Conservation (phyloP, 2,329 filamentous ascomycete genomes). For the Fonsecaea pugnacius region DNA sequence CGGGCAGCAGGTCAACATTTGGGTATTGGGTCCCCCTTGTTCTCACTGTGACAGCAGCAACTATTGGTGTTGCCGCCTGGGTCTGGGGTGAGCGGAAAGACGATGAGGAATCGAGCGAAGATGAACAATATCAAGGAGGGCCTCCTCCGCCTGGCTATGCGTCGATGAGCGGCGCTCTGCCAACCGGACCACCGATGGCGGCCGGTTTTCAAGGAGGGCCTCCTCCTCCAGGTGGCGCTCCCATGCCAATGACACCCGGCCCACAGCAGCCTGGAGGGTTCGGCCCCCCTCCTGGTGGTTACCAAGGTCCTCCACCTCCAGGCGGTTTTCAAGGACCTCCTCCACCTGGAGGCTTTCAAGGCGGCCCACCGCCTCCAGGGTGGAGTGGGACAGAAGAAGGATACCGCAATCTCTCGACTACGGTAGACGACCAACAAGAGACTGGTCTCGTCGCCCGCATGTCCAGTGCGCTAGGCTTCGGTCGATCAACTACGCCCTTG, state of each 20-base stretch:
- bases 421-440: constrained; percentile 48
- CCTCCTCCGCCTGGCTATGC: constrained; percentile 53
- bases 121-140: constrained; percentile 58
- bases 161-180: constrained; percentile 38
- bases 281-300: constrained; percentile 37
- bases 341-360: constrained; percentile 37
- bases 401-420: constrained; percentile 41
- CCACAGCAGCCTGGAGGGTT: constrained; percentile 39
- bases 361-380: constrained; percentile 35
- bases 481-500: constrained; percentile 69
- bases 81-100: constrained; percentile 87
- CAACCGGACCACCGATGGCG: constrained; percentile 41
- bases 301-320: constrained; percentile 37
- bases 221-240: constrained; percentile 24
- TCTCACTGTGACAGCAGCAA: constrained; percentile 84
- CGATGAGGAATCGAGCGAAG: constrained; percentile 60
- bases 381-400: constrained; percentile 42
- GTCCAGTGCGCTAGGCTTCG: constrained; percentile 68
- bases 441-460: constrained; percentile 73
- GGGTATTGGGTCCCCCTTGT: constrained; percentile 88
- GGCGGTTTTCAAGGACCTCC: constrained; percentile 32
- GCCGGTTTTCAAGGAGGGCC: constrained; percentile 31
- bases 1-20: constrained; percentile 48
- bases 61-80: constrained; percentile 85
- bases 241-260: constrained; percentile 30